Evolutionary conservation across 2,329 filamentous ascomycete species (phyloP).

Genomic region (Nannizziopsis barbatae): DNA sequence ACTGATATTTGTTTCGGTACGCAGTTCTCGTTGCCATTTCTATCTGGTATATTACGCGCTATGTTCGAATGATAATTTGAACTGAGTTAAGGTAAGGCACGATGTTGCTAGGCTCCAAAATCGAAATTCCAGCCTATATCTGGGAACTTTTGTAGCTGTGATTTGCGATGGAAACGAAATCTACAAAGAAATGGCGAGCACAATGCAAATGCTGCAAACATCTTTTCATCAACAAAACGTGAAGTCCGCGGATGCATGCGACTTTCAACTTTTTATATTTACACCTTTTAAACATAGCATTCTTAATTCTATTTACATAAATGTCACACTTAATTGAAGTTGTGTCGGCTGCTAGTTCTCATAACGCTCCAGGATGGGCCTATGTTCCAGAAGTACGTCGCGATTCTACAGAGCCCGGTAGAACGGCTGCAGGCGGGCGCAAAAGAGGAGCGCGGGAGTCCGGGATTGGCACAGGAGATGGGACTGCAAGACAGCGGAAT

Average conservation of each 20-base stretch:
- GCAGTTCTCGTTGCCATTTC: too few relatives aligned
- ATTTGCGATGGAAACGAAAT: not conserved
- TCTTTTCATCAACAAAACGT: too few relatives aligned
- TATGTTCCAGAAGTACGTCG: conserved; percentile 69
- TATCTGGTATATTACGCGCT: too few relatives aligned
- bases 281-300: not conserved
- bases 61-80: too few relatives aligned
- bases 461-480: conserved; percentile 48
- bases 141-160: too few relatives aligned
- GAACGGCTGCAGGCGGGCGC: conserved; percentile 41
- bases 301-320: not conserved
- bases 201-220: conserved; percentile 2
- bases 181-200: not conserved
- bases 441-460: conserved; percentile 60
- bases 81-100: too few relatives aligned
- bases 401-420: conserved; percentile 37
- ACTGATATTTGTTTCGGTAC: too few relatives aligned
- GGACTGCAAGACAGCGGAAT: conserved; percentile 69
- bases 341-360: conserved; percentile 54
- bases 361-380: conserved; percentile 71
- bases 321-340: conserved; percentile 67
- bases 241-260: too few relatives aligned
- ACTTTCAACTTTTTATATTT: too few relatives aligned
- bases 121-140: too few relatives aligned
- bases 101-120: too few relatives aligned